Evolutionary conservation across 2,329 filamentous ascomycete genomes (phyloP).

Genomic region (Blastomyces emzantsi): DNA sequence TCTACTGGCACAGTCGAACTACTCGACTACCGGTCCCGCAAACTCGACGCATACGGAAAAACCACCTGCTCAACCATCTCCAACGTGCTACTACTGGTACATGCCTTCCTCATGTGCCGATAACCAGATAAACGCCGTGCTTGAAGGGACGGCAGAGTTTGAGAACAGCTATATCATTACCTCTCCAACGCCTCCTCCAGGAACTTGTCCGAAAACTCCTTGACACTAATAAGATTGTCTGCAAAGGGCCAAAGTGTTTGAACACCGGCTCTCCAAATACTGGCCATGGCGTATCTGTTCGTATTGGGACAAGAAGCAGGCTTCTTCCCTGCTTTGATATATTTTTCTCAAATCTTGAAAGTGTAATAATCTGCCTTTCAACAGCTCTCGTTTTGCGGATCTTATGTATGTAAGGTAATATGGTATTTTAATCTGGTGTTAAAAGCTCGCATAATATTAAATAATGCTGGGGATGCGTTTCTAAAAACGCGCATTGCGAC

Average conservation of each 20-base stretch:
- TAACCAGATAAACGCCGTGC: background rate
- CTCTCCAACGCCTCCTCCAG: background rate
- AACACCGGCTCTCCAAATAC: background rate
- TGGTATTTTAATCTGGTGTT: background rate
- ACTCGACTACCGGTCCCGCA: background rate
- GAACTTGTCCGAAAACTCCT: background rate
- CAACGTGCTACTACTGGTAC: background rate
- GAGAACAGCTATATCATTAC: background rate
- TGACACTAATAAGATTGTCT: background rate
- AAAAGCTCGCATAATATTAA: background rate
- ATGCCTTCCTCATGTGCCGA: background rate
- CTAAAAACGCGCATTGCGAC: too few species aligned
- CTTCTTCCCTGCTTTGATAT: background rate
- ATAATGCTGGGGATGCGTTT: too few species aligned
- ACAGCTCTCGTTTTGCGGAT: background rate
- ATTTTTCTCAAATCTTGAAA: background rate
- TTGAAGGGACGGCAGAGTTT: background rate
- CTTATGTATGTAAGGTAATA: background rate
- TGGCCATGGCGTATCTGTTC: background rate
- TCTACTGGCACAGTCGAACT: constrained; percentile 26
- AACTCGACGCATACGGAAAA: background rate
- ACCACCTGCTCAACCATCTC: too few species aligned
- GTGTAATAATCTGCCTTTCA: background rate
- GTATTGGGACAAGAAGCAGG: background rate
- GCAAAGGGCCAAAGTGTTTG: background rate